Evolutionary conservation across 768 basidiomycete genomes (phyloP), one percentile per base, ranked within the genome.

Genomic region (Mycena leptocephala): DNA sequence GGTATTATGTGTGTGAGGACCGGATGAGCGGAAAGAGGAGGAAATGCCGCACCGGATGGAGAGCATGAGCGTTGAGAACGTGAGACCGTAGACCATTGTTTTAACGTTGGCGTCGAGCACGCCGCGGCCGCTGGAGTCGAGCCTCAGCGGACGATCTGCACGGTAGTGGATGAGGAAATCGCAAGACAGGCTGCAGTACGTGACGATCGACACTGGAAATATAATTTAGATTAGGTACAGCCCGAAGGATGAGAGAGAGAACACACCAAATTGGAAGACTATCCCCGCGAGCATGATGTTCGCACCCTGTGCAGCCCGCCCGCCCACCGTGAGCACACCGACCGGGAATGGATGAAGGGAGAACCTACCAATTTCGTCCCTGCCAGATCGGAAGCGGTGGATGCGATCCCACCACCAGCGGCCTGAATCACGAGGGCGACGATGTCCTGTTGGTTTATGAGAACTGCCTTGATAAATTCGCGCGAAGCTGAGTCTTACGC

Each of bases 231-330:
- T 37, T 37, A 6, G 13, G 35, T 6, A 37, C 35, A 37, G 13
- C 7, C 35, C 7, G 35, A 37, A 37, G 35, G 35, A 37, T 37
- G 43, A 9, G 30, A 20, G 10, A 16, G 22, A n/a, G 39, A 6
- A 33, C 43, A 10, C 3, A 65, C 63, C 43, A 24, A 76, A 58
- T 39, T 76, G 75, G 39, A 76, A 32, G 22, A 72, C 61, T 9
- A 76, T 76, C 20, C 75, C 75, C 6, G 28, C 70, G n/a, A 76
- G 75, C 75, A 76, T 76, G 32, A 76, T 63, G 46, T 65, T 46
- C 10, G 63, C 63, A 9, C 63, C n/a, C 63, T 41, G 24, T 55
- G 26, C 26, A 28, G 53, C 28, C 6, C 10, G n/a, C n/a, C n/a
- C n/a, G 20, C n/a, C n/a, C 20, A 51, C n/a, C n/a, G n/a, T n/a